phyloP scores from a whole-genome alignment of 2,329 filamentous ascomycete species.

The Colletotrichum brevisporum region DNA sequence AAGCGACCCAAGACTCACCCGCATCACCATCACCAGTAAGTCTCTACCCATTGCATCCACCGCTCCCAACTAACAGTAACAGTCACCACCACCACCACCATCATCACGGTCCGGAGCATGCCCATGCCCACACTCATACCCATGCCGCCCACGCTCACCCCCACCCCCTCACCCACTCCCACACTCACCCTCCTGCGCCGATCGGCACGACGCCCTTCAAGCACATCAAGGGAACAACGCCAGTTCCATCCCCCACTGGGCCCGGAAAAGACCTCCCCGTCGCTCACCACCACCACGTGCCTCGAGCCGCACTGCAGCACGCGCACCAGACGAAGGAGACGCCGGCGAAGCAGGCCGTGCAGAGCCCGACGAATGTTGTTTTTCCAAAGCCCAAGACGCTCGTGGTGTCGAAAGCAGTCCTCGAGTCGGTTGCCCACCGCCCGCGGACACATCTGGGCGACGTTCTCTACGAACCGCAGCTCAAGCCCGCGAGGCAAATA shows the following conservation, averaged over 20 bases:
- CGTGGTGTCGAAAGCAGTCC: constrained; percentile 77
- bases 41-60: constrained; percentile 43
- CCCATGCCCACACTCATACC: constrained; percentile 42
- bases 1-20: constrained; percentile 78
- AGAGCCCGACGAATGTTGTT: constrained; percentile 58
- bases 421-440: constrained; percentile 78
- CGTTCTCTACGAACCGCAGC: constrained; percentile 81
- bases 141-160: constrained; percentile 68
- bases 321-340: constrained; percentile 38
- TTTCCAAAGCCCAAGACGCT: constrained; percentile 75
- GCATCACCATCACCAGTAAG: constrained; percentile 78
- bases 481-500: constrained; percentile 67
- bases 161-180: constrained; percentile 67
- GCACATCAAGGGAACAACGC: constrained; percentile 61
- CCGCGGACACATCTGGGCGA: constrained; percentile 88
- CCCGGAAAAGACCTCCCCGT: constrained; percentile 52
- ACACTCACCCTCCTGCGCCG: constrained; percentile 56
- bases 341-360: constrained; percentile 46
- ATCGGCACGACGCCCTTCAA: constrained; percentile 62
- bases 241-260: constrained; percentile 61
- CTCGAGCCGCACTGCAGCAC: constrained; percentile 50
- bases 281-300: constrained; percentile 63
- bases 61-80: constrained; percentile 45
- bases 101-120: constrained; percentile 65
- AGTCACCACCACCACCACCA: constrained; percentile 73